phyloP scores from a whole-genome alignment of 768 basidiomycete species.

The Phaeolepiota aurea region DNA sequence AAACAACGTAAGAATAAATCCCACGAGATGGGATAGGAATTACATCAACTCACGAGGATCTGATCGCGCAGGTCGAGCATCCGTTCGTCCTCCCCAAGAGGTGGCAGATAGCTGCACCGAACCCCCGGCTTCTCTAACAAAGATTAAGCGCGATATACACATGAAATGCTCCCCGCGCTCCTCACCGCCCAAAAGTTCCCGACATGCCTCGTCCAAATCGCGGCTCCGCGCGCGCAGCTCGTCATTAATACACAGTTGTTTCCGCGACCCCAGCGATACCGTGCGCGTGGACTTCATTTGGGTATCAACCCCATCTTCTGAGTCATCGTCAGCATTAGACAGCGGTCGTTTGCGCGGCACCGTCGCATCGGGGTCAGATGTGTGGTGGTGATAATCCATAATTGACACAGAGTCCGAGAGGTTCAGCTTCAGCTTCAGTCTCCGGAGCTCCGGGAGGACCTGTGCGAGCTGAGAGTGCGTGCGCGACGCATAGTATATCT shows the following conservation, averaged over 20 bases:
- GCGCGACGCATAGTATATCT: conserved; percentile 90
- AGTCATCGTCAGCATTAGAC: too few relatives aligned
- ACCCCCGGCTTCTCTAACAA: conserved; percentile 50
- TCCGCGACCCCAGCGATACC: conserved; percentile 85
- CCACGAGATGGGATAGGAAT: neutral
- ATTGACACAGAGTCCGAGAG: conserved; percentile 15
- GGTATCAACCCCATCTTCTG: conserved; percentile 13
- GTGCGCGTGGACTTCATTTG: conserved; percentile 34
- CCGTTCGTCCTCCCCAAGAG: conserved; percentile 52
- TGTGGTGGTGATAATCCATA: conserved; percentile 14
- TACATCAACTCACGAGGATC: conserved; percentile 49
- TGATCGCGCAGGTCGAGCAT: conserved; percentile 86
- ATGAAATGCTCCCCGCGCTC: neutral
- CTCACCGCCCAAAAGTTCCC: conserved; percentile 69
- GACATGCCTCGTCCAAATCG: conserved; percentile 84
- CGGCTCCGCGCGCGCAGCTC: conserved; percentile 49
- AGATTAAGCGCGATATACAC: neutral
- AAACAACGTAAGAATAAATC: neutral
- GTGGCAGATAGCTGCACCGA: conserved; percentile 73
- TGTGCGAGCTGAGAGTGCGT: conserved; percentile 96
- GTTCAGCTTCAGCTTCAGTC: conserved; percentile 64
- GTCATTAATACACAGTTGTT: conserved; percentile 90
- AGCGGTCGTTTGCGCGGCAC: conserved; percentile 15
- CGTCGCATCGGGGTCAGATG: conserved; percentile 8
- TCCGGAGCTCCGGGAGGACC: conserved; percentile 75